Evolutionary conservation across 2,329 filamentous ascomycete species (phyloP).

Genomic region (Pleomassaria siparia): DNA sequence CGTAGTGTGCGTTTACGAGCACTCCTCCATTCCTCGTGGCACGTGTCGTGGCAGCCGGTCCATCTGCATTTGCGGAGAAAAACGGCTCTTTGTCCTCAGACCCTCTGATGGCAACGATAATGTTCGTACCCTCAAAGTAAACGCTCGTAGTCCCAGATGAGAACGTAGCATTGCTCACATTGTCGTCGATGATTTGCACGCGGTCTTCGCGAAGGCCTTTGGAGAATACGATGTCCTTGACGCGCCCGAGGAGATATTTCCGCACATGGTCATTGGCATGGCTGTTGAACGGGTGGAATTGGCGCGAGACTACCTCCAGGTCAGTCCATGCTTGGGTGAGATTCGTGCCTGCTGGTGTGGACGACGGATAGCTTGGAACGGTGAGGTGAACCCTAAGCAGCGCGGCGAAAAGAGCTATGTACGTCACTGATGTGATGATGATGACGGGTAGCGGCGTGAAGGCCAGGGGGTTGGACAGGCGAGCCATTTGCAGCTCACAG

Average conservation of each 20-base stretch:
- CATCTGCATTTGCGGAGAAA: conserved; percentile 60
- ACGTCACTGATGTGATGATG: conserved; percentile 73
- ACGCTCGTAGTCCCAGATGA: conserved; percentile 57
- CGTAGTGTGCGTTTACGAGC: conserved; percentile 92
- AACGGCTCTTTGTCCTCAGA: conserved; percentile 70
- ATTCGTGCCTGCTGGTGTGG: conserved; percentile 66
- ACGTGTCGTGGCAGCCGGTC: conserved; percentile 33
- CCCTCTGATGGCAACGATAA: conserved; percentile 88
- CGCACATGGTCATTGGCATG: conserved; percentile 78
- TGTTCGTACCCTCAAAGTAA: conserved; percentile 92
- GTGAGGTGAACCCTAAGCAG: conserved; percentile 74
- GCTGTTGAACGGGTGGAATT: conserved; percentile 88
- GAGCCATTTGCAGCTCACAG: conserved; percentile 28
- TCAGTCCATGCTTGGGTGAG: conserved; percentile 86
- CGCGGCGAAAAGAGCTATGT: conserved; percentile 74
- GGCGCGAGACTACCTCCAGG: conserved; percentile 70
- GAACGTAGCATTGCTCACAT: conserved; percentile 74
- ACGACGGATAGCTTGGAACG: conserved; percentile 66
- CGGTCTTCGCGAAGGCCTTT: conserved; percentile 49
- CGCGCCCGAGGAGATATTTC: conserved; percentile 70
- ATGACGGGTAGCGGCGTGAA: conserved; percentile 83
- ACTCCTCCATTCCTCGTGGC: conserved; percentile 69
- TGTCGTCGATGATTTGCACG: conserved; percentile 76
- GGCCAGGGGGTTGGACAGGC: conserved; percentile 56
- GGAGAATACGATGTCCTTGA: conserved; percentile 67